Percentiles rank a stretch among this genome's conserved stretches.
Conservation (phyloP, 192 early-diverging fungal species). For the Coemansia sp. region DNA sequence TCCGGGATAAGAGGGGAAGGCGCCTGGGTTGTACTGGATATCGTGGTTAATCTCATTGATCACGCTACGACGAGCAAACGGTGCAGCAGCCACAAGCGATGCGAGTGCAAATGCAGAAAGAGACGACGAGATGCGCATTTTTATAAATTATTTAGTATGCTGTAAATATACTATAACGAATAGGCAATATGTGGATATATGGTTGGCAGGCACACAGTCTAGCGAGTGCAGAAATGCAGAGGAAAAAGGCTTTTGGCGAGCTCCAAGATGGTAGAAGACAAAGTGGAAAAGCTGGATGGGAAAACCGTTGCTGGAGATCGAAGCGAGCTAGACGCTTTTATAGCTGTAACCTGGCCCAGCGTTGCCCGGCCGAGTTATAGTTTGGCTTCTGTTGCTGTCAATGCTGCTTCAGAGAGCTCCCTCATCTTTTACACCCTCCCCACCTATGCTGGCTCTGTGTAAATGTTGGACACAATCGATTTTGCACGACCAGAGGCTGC, state of each 20-base stretch:
- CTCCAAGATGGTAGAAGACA: constrained; percentile 5
- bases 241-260: not conserved
- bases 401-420: no score
- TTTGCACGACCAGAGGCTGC: no score
- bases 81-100: constrained; percentile 22
- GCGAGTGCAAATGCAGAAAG: constrained; percentile 18
- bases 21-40: not conserved
- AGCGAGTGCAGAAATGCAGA: not conserved
- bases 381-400: no score
- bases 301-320: not conserved
- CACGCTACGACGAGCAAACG: constrained; percentile 6
- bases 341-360: no score
- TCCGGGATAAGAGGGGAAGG: constrained; percentile 2
- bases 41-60: constrained; percentile 6
- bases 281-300: constrained; percentile 10
- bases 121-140: constrained; percentile 35
- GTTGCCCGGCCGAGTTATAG: no score
- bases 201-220: not conserved
- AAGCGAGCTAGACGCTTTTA: no score
- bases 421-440: no score
- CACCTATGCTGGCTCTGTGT: no score
- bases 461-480: no score
- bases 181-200: not conserved
- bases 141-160: constrained; percentile 5
- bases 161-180: not conserved